These are phyloP conservation scores for Fraxinus xanthoxyloides DNA, from an alignment of 305 asterid genomes.

Conservation along the genomic window DNA sequence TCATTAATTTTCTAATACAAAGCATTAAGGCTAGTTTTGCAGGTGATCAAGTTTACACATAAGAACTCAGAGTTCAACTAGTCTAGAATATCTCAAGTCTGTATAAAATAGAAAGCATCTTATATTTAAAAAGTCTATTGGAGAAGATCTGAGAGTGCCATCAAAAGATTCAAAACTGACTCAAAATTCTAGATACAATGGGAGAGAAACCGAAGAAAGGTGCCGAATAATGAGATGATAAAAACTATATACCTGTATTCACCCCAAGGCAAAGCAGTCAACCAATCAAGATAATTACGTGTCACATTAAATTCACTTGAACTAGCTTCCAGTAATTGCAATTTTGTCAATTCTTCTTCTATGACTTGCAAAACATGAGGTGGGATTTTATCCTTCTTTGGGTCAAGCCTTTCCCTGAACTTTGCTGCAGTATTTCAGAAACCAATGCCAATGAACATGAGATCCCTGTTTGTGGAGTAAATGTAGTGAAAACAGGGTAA, in stretches of 20 bases:
- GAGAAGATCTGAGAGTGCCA: not conserved
- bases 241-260: constrained; percentile 69
- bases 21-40: not conserved
- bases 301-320: constrained; percentile 98
- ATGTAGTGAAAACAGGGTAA: not conserved
- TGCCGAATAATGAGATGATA: constrained; percentile 4
- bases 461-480: not conserved
- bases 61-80: not conserved
- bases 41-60: too few relatives aligned
- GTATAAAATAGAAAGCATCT: too few relatives aligned
- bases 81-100: not conserved
- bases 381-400: constrained; percentile 90
- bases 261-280: constrained; percentile 98
- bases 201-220: not conserved
- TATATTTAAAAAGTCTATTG: too few relatives aligned
- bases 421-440: constrained; percentile 50
- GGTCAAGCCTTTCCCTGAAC: constrained; percentile 90
- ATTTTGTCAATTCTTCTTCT: constrained; percentile 91
- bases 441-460: constrained; percentile 1
- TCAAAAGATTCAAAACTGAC: constrained; percentile 9
- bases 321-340: constrained; percentile 92
- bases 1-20: not conserved
- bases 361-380: constrained; percentile 94
- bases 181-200: constrained; percentile 4
- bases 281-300: constrained; percentile 98